Base-by-base conservation (phyloP, 2,329 filamentous ascomycete species). In the Colletotrichum tofieldiae region DNA sequence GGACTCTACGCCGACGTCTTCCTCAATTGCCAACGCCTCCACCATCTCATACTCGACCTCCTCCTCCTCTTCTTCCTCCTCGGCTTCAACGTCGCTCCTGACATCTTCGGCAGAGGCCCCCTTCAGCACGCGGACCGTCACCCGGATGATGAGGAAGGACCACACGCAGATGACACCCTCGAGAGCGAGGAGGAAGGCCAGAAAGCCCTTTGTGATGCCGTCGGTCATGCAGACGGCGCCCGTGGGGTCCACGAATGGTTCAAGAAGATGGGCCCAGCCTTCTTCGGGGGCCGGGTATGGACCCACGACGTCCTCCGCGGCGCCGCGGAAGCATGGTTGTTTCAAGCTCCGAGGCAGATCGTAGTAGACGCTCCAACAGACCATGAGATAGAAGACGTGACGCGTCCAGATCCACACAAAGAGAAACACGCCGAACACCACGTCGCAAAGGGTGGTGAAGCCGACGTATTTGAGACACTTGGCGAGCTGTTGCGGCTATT, bases 301-400 rank as follows among this genome's bases (percentile, higher is more conserved):
- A 5, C 62, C 62, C 12, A 56, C 39, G 2, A 65, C 14, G 3
- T 56, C 16, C 9, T 39, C 39, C 1, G 62, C 16, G 1, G 62
- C 37, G 5, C 62, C 62, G 5, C 62, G 51, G 26, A 65, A 65
- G 29, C 62, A 65, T n/a, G 51, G 62, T 12, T 39, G 32, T 8
- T 62, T 26, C 8, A 62, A 8, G 5, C 26, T 37, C n/a, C 59
- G 59, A 11, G 45, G 59, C 3, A 62, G 45, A 8, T 62, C 59
- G n/a, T 62, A 62, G 45, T 51, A 62, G 32, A 62, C 59, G 45
- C 59, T 62, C 59, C 59, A 62, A 7, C 59, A 62, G n/a, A 45
- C 32, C 59, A 62, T 62, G 4, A 65, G 62, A 11, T 56, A 65
- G 26, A 65, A 45, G 3, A 65, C 39, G 26, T 65, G 62, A 5